Conservation (phyloP, 257 asterid species). For the Henckelia pumila region DNA sequence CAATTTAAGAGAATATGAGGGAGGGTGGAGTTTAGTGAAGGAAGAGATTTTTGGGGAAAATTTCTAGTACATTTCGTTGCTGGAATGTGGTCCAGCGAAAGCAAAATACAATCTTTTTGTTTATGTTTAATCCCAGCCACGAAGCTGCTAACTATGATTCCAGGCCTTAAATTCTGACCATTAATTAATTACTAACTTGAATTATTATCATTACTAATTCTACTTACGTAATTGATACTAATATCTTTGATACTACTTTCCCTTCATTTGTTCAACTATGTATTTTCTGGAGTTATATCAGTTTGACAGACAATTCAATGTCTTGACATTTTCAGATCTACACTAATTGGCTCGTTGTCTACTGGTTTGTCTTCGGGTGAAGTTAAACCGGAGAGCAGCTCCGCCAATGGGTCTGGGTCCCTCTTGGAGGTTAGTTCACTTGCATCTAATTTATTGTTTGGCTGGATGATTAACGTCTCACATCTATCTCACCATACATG, state of each 20-base stretch:
- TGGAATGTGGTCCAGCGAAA: neutral
- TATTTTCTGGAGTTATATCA: neutral
- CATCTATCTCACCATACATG: neutral
- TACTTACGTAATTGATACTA: neutral
- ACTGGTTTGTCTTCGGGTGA: conserved; percentile 47
- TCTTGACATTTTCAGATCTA: conserved; percentile 50
- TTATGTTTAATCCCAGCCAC: neutral
- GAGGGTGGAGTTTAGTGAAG: neutral
- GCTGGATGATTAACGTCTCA: neutral
- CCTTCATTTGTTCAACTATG: neutral
- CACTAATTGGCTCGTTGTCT: conserved; percentile 45
- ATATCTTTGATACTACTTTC: neutral
- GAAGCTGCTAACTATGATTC: neutral
- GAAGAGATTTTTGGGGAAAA: too few species aligned
- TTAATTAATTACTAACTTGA: too few species aligned
- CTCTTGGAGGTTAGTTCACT: conserved; percentile 57
- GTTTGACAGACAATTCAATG: conserved; percentile 17
- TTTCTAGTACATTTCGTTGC: neutral
- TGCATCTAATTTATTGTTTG: conserved; percentile 7
- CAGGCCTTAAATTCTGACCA: neutral
- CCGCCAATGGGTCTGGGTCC: conserved; percentile 40
- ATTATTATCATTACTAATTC: too few species aligned
- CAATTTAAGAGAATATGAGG: neutral
- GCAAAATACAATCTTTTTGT: neutral
- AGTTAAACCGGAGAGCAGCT: conserved; percentile 40